phyloP scores from a whole-genome alignment of 2,329 filamentous ascomycete species.

The Fusarium sp. region DNA sequence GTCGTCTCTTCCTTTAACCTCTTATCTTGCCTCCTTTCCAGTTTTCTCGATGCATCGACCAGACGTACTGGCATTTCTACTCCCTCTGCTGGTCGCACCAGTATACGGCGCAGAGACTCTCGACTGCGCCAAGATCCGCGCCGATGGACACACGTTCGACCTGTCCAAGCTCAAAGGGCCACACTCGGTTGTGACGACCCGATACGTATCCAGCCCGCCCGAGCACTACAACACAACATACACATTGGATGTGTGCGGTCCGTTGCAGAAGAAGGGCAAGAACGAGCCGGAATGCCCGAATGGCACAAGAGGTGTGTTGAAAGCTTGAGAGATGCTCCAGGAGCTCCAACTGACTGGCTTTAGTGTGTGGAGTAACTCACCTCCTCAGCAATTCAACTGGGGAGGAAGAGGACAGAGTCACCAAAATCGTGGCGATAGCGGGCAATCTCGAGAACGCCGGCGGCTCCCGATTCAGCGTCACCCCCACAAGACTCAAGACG shows the following conservation, averaged over 20 bases:
- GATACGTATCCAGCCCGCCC: conserved; percentile 66
- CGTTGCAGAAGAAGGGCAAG: conserved; percentile 73
- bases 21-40: conserved; percentile 16
- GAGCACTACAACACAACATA: conserved; percentile 80
- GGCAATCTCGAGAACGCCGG: conserved; percentile 76
- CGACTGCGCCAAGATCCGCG: conserved; percentile 74
- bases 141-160: conserved; percentile 75
- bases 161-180: conserved; percentile 76
- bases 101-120: conserved; percentile 65
- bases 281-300: conserved; percentile 76
- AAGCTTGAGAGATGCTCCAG: not conserved
- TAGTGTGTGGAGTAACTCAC: conserved; percentile 84
- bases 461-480: conserved; percentile 74
- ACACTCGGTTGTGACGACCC: conserved; percentile 76
- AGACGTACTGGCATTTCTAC: conserved; percentile 55
- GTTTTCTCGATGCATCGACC: conserved; percentile 58
- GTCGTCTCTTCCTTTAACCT: conserved; percentile 8
- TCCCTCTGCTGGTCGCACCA: conserved; percentile 57
- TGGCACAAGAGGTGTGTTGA: conserved; percentile 75
- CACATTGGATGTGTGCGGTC: conserved; percentile 82
- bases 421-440: conserved; percentile 79
- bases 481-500: conserved; percentile 76
- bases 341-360: conserved; percentile 22
- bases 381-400: conserved; percentile 66
- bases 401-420: conserved; percentile 55